Evolutionary conservation across 2,329 filamentous ascomycete species (phyloP).

Genomic region (Myriosclerotinia scirpicola): DNA sequence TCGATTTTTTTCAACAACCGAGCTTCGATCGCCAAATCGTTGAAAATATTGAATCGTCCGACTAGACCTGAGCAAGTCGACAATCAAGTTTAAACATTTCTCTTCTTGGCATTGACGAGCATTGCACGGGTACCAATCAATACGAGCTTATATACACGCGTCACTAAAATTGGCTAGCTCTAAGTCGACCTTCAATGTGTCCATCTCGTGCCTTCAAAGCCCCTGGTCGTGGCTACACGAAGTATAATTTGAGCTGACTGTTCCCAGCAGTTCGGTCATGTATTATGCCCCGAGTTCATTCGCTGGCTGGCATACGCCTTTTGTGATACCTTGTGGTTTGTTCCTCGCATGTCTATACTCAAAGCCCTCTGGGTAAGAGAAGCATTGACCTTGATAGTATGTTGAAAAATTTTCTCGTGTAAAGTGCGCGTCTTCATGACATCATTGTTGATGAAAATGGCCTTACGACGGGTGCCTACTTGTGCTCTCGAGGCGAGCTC

Average conservation of each 20-base stretch:
- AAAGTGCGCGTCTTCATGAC: not conserved
- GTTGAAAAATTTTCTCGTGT: not conserved
- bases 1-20: not conserved
- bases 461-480: not conserved
- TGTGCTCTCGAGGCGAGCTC: not conserved
- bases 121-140: not conserved
- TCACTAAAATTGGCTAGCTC: not conserved
- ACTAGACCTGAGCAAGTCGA: not conserved
- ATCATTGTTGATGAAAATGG: not conserved
- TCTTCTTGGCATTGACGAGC: not conserved
- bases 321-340: not conserved
- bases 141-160: not conserved
- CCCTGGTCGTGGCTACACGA: conserved; percentile 1
- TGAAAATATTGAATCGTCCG: not conserved
- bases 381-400: not conserved
- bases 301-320: not conserved
- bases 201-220: not conserved
- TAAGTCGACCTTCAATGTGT: not conserved
- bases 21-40: not conserved
- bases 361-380: not conserved
- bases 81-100: not conserved
- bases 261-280: not conserved
- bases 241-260: not conserved
- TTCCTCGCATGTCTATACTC: too few relatives aligned
- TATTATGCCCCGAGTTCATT: not conserved